Conservation (phyloP, 305 asterid species). For the Fraxinus platypoda region DNA sequence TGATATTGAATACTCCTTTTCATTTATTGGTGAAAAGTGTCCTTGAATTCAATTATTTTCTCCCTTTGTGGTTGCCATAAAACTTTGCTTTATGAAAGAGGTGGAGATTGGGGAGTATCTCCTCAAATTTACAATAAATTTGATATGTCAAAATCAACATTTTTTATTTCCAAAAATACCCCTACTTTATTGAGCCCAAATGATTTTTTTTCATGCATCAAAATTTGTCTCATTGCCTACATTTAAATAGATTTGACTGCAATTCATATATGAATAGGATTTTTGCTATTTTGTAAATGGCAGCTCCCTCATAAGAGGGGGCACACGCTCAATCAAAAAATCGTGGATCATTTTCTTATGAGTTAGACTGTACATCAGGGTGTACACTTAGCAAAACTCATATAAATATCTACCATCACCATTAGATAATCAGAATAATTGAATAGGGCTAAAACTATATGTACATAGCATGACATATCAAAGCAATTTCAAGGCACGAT, state of each 20-base stretch:
- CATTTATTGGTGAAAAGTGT: background rate
- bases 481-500: background rate
- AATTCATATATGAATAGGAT: background rate
- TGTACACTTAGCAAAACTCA: too few species aligned
- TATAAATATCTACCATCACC: background rate
- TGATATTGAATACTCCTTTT: background rate
- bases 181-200: background rate
- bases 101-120: constrained; percentile 23
- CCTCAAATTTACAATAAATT: constrained; percentile 37
- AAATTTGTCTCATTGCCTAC: background rate
- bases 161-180: constrained; percentile 18
- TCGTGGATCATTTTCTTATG: too few species aligned
- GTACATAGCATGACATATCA: background rate
- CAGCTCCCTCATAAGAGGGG: too few species aligned
- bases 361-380: too few species aligned
- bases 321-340: too few species aligned
- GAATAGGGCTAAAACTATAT: background rate
- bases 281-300: too few species aligned
- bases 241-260: background rate
- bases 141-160: constrained; percentile 33
- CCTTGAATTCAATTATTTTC: background rate
- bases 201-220: background rate
- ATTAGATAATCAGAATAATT: background rate
- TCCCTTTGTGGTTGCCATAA: background rate
- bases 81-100: background rate